These are phyloP conservation scores for Hemileccinum rubropunctum DNA, from an alignment of 768 basidiomycete genomes.

Conservation along the genomic window DNA sequence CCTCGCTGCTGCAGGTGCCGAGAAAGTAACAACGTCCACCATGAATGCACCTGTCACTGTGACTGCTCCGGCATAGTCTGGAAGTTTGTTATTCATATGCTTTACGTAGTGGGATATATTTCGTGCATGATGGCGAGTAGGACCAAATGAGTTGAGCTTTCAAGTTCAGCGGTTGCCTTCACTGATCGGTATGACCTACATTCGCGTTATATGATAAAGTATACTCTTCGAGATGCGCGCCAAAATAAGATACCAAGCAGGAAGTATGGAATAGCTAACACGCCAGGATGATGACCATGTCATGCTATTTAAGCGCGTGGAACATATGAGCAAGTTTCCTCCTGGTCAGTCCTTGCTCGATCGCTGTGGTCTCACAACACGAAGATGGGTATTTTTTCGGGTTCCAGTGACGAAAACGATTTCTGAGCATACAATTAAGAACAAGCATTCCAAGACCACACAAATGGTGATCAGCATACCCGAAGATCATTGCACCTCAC, in stretches of 20 bases:
- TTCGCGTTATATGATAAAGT: too few species aligned
- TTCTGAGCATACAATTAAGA: not conserved
- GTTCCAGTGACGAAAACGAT: conserved; percentile 2
- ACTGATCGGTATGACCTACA: too few species aligned
- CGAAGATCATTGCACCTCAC: conserved; percentile 14
- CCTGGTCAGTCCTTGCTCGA: not conserved
- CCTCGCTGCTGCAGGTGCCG: not conserved
- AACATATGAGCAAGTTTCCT: too few species aligned
- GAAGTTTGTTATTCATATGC: not conserved
- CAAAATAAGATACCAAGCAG: too few species aligned
- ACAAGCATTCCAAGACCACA: not conserved
- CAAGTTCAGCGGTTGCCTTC: too few species aligned
- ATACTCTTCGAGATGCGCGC: too few species aligned
- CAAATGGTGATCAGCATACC: conserved; percentile 5
- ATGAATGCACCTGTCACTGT: conserved; percentile 3
- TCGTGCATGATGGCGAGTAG: not conserved
- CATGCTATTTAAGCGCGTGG: too few species aligned
- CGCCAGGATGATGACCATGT: too few species aligned
- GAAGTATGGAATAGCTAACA: too few species aligned
- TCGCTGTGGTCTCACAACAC: not conserved
- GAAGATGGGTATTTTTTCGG: too few species aligned
- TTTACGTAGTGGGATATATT: not conserved
- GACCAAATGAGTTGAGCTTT: too few species aligned
- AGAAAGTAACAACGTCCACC: conserved; percentile 2
- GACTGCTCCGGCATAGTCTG: conserved; percentile 11